phyloP scores from a whole-genome alignment of 768 basidiomycete species.

The Mycena galopus region DNA sequence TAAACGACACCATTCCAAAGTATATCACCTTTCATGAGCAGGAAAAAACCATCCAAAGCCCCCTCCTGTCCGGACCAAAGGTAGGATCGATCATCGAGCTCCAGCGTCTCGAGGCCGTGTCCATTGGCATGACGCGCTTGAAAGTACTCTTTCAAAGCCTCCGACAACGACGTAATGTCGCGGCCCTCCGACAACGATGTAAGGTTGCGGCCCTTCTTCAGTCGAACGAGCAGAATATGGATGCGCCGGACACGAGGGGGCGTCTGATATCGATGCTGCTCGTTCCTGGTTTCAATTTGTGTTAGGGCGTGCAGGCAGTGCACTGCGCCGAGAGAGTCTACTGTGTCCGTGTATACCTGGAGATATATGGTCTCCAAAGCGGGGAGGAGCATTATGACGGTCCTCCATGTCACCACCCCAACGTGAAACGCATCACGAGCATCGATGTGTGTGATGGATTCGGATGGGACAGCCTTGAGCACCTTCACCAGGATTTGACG shows the following conservation, averaged over 20 bases:
- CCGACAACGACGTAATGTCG: neutral
- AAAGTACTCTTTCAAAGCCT: neutral
- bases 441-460: conserved; percentile 18
- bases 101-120: neutral
- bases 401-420: neutral
- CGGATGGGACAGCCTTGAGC: conserved; percentile 8
- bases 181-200: neutral
- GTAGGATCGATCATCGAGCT: neutral
- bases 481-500: conserved; percentile 24
- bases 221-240: neutral
- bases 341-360: neutral
- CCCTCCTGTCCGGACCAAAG: neutral
- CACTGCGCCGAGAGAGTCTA: neutral
- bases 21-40: neutral
- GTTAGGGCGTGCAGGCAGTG: neutral
- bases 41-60: neutral
- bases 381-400: conserved; percentile 10
- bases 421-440: neutral
- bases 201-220: neutral
- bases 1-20: neutral
- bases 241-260: neutral
- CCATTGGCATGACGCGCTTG: neutral
- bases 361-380: conserved; percentile 14
- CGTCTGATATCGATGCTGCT: neutral
- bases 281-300: neutral